These are phyloP conservation scores for Apophysomyces trapeziformis DNA, from an alignment of 371 early-diverging fungal genomes.

Conservation along the genomic window DNA sequence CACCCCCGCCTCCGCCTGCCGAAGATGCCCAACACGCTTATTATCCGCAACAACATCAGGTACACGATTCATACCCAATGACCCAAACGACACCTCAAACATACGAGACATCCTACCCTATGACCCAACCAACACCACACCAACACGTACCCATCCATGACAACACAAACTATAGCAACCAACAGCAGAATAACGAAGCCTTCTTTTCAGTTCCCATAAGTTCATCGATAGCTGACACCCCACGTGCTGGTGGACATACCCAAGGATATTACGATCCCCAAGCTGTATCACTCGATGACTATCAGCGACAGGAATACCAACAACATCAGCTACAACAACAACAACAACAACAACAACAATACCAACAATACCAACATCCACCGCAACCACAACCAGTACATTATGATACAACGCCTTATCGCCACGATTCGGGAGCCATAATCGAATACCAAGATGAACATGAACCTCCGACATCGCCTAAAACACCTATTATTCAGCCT, in stretches of 20 bases:
- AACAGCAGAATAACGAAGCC: background rate
- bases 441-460: constrained; percentile 25
- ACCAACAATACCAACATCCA: background rate
- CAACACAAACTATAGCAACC: background rate
- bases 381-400: constrained; percentile 17
- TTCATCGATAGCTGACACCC: background rate
- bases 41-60: constrained; percentile 15
- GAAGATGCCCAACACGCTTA: constrained; percentile 5
- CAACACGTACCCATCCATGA: constrained; percentile 4
- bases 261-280: constrained; percentile 28
- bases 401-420: constrained; percentile 1
- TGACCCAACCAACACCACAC: background rate
- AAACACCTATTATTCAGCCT: constrained; percentile 22
- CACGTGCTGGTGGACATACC: background rate
- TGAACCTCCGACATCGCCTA: constrained; percentile 15
- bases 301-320: constrained; percentile 17
- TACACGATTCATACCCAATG: constrained; percentile 1
- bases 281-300: constrained; percentile 20
- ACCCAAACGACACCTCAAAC: constrained; percentile 13
- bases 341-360: constrained; percentile 2
- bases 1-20: constrained; percentile 11
- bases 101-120: constrained; percentile 10
- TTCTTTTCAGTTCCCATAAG: constrained; percentile 6
- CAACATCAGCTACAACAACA: constrained; percentile 10
- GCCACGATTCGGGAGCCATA: background rate